Evolutionary conservation across 257 asterid species (phyloP), one percentile per base, ranked within the genome.

Genomic region (Salvia splendens): DNA sequence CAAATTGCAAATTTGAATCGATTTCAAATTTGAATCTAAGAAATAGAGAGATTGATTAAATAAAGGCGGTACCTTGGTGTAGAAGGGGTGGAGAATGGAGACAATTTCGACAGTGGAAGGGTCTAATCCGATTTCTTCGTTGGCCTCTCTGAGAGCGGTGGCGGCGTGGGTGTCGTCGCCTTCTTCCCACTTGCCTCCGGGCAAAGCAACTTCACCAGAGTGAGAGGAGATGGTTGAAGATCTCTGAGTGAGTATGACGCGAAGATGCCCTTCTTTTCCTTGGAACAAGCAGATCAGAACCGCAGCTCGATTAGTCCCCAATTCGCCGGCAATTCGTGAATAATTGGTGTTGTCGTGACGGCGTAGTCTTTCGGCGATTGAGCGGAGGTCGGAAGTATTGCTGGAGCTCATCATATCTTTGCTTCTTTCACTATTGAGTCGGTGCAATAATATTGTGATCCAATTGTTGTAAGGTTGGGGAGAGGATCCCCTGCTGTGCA

Each of bases 121-220:
- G 12, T 88, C 97, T 82, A 91, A 79, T 42, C 96, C 95, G 42
- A 91, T 88, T 76, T 91, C 97, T 83, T 91, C 97, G 35, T 86
- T 87, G 15, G 97, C 96, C 77, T 91, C 97, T 67, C 96, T 88
- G 75, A 91, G 40, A 6, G 97, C 97, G 49, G 96, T 91, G 36
- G 76, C 89, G 7, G 67, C 67, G 45, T 86, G 79, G 70, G 67
- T 75, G 55, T 70, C 74, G 78, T 90, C 97, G 3, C 80, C 80
- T 33, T 82, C 95, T 46, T 91, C 97, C 65, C 83, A 80, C 75
- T 79, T 88, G 52, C 97, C 97, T 48, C 97, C 97, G 0, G 97
- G 97, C 81, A 91, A 82, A 43, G 92, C 77, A 72, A 91, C 96
- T 79, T 88, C 97, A n/a, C 97, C 49, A 8, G 53, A 81, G 69